Base-by-base conservation (phyloP, 176 grass and related monocot genomes). In the Eremochloa ophiuroides region DNA sequence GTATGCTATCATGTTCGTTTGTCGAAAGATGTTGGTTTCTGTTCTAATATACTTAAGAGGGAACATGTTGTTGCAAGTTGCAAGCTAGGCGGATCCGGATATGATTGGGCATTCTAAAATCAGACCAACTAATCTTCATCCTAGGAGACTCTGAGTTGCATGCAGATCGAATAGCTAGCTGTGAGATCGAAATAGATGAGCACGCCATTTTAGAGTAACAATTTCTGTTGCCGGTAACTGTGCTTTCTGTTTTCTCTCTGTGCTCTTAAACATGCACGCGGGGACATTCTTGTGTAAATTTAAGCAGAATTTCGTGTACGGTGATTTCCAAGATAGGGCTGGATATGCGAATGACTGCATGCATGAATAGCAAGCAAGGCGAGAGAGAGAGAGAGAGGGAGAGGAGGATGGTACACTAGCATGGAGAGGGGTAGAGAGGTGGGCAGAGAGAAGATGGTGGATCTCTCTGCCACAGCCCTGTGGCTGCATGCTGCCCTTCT, bases 401-500 rank as follows among this genome's bases (percentile, higher is more conserved):
- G 39, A 27, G 12, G 44, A 72, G 15, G 34, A 10, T 23, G 23
- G 39, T 48, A 39, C 71, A 58, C 40, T 40, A 70, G 66, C 61
- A 62, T 40, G 62, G 58, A 78, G 22, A 39, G 50, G 77, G 62
- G 28, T 64, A 33, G 53, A 5, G 5, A 7, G 3, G 5, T 17
- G 77, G 20, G 69, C 62, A 58, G 84, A 84, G 84, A 76, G 89
- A 61, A 76, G 85, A 60, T 35, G 44, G 39, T 71, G 31, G 71
- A 69, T 68, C 69, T 79, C 69, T 79, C 66, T 66, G 66, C 65
- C 71, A 46, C 55, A 34, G 43, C 58, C 73, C 83, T 66, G 87
- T 65, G 85, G 78, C 83, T 85, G 82, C 87, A 82, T 85, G 87
- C 83, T 82, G 83, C 83, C 87, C 78, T 78, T 64, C 88, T 85